Percentiles rank a stretch among this genome's conserved stretches.
These are phyloP conservation scores for Seiridium unicorne DNA, from an alignment of 2,329 filamentous ascomycete genomes.

Conservation along the genomic window DNA sequence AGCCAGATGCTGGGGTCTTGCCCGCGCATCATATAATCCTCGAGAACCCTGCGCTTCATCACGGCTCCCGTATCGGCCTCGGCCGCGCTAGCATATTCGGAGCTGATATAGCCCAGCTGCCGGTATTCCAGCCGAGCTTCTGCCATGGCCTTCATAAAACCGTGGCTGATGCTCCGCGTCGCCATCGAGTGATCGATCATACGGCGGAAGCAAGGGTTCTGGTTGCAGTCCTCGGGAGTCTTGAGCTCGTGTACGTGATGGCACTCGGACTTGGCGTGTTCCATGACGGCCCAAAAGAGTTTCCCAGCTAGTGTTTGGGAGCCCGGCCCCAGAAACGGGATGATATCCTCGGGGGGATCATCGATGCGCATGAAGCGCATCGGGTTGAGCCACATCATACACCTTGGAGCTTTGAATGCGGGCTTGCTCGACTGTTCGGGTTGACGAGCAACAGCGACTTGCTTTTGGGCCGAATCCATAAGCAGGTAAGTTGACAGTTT, in stretches of 20 bases:
- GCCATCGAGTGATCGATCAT: slow-evolving; percentile 16
- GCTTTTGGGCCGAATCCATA: too few species aligned
- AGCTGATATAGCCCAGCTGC: slow-evolving; percentile 14
- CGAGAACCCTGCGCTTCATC: slow-evolving; percentile 13
- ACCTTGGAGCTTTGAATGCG: slow-evolving; percentile 11
- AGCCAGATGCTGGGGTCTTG: slow-evolving; percentile 17
- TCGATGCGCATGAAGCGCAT: slow-evolving; percentile 15
- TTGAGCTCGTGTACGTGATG: slow-evolving; percentile 10
- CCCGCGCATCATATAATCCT: slow-evolving; percentile 13
- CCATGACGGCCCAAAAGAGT: slow-evolving; percentile 23
- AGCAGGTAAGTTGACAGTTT: too few species aligned
- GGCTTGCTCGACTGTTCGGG: slow-evolving; percentile 6
- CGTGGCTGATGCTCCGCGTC: slow-evolving; percentile 11
- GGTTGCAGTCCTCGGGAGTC: neutral
- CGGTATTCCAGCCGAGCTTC: slow-evolving; percentile 20
- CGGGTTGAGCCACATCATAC: slow-evolving; percentile 19
- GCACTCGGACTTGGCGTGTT: slow-evolving; percentile 19
- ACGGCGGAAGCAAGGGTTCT: neutral
- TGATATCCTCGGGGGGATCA: slow-evolving; percentile 15
- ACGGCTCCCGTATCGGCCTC: slow-evolving; percentile 6
- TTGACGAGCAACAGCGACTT: neutral
- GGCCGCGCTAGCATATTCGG: slow-evolving; percentile 7
- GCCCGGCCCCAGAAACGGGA: slow-evolving; percentile 23
- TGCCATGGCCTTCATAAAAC: slow-evolving; percentile 18
- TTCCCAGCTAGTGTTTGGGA: slow-evolving; percentile 22